Evolutionary conservation across 1,284 basidiomycete genomes (phyloP).

Genomic region (Moniliophthora roreri): DNA sequence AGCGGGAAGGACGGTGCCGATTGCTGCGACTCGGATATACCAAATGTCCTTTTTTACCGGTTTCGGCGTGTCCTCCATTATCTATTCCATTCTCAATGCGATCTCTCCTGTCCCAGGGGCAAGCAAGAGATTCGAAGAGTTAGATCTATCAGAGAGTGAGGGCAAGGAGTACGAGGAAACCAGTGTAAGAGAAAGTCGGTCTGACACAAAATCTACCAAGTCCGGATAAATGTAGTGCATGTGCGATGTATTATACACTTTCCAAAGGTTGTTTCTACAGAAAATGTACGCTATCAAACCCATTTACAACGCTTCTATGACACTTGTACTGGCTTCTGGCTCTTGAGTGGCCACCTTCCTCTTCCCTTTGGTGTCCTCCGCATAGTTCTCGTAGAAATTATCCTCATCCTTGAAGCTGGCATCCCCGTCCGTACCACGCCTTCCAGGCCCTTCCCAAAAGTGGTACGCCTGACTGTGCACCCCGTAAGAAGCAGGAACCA

Average conservation of each 20-base stretch:
- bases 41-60: conserved; percentile 80
- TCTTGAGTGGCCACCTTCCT: conserved; percentile 30
- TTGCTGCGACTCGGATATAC: conserved; percentile 69
- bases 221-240: too few relatives aligned
- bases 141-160: conserved; percentile 50
- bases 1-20: conserved; percentile 59
- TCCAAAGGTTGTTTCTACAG: too few relatives aligned
- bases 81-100: conserved; percentile 62
- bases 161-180: conserved; percentile 1
- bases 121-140: conserved; percentile 53
- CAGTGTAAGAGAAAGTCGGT: neutral
- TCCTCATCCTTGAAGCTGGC: conserved; percentile 53
- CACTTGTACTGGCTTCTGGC: conserved; percentile 12
- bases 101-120: conserved; percentile 60
- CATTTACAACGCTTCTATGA: conserved; percentile 6
- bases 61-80: conserved; percentile 64
- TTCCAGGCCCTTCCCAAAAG: conserved; percentile 87
- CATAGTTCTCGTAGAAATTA: conserved; percentile 86
- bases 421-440: conserved; percentile 45
- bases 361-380: conserved; percentile 79
- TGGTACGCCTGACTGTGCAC: conserved; percentile 88
- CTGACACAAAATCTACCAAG: neutral
- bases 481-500: conserved; percentile 88
- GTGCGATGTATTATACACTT: too few relatives aligned
- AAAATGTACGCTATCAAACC: too few relatives aligned